Conservation (phyloP, 768 basidiomycete species). For the Megacollybia marginata region DNA sequence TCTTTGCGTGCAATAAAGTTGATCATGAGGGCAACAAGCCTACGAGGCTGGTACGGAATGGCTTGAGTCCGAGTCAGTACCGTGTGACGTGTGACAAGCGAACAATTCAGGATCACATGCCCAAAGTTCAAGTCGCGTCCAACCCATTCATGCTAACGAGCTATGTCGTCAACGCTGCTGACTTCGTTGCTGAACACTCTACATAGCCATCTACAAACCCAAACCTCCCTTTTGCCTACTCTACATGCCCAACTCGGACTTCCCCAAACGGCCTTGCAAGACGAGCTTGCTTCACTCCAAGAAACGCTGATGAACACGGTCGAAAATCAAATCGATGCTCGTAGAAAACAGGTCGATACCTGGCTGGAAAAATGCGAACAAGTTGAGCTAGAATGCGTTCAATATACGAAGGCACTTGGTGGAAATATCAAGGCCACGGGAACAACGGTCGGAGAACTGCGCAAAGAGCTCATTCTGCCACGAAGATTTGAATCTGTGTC, state of each 20-base stretch:
- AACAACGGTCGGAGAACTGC: slow-evolving; percentile 56
- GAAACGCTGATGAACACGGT: slow-evolving; percentile 70
- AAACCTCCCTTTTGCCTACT: slow-evolving; percentile 76
- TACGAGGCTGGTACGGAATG: too few species aligned
- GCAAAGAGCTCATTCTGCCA: slow-evolving; percentile 68
- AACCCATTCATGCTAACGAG: neutral
- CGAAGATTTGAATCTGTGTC: slow-evolving; percentile 60
- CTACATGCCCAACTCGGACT: slow-evolving; percentile 82
- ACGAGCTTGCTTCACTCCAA: slow-evolving; percentile 70
- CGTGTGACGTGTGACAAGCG: too few species aligned
- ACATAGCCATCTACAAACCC: slow-evolving; percentile 70
- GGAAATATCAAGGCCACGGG: slow-evolving; percentile 63
- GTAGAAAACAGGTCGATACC: slow-evolving; percentile 70
- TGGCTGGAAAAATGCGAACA: slow-evolving; percentile 59
- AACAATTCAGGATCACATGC: neutral
- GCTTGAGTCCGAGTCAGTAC: too few species aligned
- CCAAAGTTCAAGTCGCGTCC: neutral
- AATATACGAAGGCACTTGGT: slow-evolving; percentile 65
- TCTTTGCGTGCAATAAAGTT: too few species aligned
- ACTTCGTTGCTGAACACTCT: slow-evolving; percentile 71
- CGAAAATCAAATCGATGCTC: slow-evolving; percentile 59
- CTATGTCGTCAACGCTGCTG: slow-evolving; percentile 28
- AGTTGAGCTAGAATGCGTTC: slow-evolving; percentile 57
- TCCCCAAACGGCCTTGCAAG: slow-evolving; percentile 70
- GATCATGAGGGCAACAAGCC: too few species aligned